Conservation (phyloP, 2,329 filamentous ascomycete species). For the Teratosphaeria destructans region DNA sequence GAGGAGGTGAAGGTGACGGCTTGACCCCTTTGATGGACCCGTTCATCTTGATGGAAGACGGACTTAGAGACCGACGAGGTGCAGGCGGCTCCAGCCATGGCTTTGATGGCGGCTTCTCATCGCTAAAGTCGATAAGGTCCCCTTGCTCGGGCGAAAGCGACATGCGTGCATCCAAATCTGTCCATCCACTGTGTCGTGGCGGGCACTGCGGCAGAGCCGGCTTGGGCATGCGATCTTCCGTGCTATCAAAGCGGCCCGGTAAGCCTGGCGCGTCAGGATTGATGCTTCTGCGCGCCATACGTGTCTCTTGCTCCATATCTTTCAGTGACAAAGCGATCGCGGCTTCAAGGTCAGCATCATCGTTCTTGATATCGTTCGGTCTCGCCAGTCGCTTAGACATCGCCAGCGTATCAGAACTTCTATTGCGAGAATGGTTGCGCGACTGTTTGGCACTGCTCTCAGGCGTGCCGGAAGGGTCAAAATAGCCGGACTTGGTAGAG, state of each 20-base stretch:
- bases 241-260: not conserved
- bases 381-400: conserved; percentile 23
- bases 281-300: conserved; percentile 24
- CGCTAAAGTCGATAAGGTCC: conserved; percentile 40
- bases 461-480: conserved; percentile 51
- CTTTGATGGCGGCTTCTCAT: conserved; percentile 26
- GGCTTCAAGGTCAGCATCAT: conserved; percentile 37
- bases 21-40: conserved; percentile 15
- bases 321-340: conserved; percentile 39
- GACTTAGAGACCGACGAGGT: not conserved
- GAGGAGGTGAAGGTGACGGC: conserved; percentile 21
- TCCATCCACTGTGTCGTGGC: not conserved
- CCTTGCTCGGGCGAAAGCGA: conserved; percentile 21
- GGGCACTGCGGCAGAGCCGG: conserved; percentile 29
- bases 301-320: conserved; percentile 32
- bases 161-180: not conserved
- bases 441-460: conserved; percentile 19
- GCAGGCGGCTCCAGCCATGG: conserved; percentile 14
- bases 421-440: conserved; percentile 19
- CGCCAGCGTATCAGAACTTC: conserved; percentile 21
- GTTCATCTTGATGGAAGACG: conserved; percentile 8
- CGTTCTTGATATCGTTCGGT: conserved; percentile 29
- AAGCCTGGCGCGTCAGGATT: conserved; percentile 24
- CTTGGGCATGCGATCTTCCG: conserved; percentile 8
- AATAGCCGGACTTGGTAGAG: conserved; percentile 57